phyloP scores from a whole-genome alignment of 2,329 filamentous ascomycete species.

The Venturia oleaginea region DNA sequence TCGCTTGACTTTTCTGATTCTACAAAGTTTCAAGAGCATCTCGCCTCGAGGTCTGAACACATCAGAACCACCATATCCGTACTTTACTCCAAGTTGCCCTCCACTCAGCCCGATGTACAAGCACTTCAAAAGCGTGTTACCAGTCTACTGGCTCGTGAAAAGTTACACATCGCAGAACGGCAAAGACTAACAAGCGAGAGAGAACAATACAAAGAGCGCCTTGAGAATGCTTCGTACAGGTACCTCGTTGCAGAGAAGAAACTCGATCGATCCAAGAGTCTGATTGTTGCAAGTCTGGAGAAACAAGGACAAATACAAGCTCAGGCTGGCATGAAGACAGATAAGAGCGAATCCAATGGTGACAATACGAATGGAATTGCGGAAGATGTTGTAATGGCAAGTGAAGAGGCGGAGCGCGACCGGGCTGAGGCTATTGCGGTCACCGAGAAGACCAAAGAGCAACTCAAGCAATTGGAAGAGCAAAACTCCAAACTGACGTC shows the following conservation, averaged over 20 bases:
- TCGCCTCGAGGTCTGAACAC: constrained; percentile 64
- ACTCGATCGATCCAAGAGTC: constrained; percentile 78
- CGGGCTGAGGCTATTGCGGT: constrained; percentile 70
- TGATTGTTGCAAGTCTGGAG: constrained; percentile 72
- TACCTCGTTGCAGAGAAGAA: constrained; percentile 96
- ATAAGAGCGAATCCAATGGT: constrained; percentile 9
- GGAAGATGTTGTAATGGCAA: constrained; percentile 46
- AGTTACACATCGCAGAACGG: constrained; percentile 66
- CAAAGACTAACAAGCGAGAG: constrained; percentile 71
- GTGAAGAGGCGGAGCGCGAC: constrained; percentile 62
- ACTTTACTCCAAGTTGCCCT: constrained; percentile 48
- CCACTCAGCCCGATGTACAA: constrained; percentile 53
- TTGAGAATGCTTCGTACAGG: constrained; percentile 79
- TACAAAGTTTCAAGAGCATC: constrained; percentile 64
- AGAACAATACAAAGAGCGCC: constrained; percentile 72
- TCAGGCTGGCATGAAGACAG: constrained; percentile 7
- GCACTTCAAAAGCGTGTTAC: constrained; percentile 69
- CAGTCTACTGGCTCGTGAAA: constrained; percentile 69
- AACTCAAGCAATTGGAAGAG: constrained; percentile 67
- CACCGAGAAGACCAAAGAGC: constrained; percentile 76
- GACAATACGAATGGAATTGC: constrained; percentile 43
- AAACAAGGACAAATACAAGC: constrained; percentile 9
- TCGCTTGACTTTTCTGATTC: constrained; percentile 47
- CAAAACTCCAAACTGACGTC: constrained; percentile 69
- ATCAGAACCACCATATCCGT: constrained; percentile 67